These are phyloP conservation scores for Chaetomium strumarium DNA, from an alignment of 2,329 filamentous ascomycete species.

Conservation along the genomic window DNA sequence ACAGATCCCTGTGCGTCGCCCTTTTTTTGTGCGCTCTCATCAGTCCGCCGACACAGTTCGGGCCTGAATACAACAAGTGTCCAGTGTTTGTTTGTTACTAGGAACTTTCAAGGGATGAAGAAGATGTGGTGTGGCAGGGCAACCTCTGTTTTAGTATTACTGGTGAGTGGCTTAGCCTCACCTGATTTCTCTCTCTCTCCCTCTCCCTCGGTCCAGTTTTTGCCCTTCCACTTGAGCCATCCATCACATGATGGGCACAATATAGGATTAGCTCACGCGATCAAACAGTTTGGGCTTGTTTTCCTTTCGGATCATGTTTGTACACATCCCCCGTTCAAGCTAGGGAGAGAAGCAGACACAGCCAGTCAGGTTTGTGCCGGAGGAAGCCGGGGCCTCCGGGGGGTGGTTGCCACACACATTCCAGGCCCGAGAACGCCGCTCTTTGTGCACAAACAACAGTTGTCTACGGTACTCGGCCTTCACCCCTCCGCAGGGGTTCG, in stretches of 20 bases:
- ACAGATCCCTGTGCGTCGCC: neutral
- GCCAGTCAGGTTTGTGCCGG: constrained; percentile 2
- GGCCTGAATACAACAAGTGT: neutral
- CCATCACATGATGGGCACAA: constrained; percentile 7
- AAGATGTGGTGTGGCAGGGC: neutral
- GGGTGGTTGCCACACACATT: constrained; percentile 9
- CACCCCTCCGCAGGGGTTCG: neutral
- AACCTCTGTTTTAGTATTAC: constrained; percentile 5
- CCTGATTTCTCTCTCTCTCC: neutral
- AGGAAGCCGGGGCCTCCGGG: constrained; percentile 6
- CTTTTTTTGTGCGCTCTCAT: neutral
- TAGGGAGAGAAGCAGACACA: neutral
- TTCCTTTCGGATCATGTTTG: constrained; percentile 8
- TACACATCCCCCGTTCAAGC: constrained; percentile 4
- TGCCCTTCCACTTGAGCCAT: neutral
- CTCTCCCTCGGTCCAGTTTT: constrained; percentile 2
- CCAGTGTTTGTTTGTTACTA: constrained; percentile 4
- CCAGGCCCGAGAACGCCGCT: constrained; percentile 5
- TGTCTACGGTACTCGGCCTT: neutral
- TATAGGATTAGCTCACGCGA: constrained; percentile 3
- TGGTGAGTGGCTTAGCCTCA: constrained; percentile 5
- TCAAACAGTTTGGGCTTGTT: neutral
- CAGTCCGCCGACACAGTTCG: neutral
- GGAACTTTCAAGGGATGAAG: neutral
- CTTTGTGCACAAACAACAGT: constrained; percentile 9